Base-by-base conservation (phyloP, 345 rosid species). In the Gossypium australe region DNA sequence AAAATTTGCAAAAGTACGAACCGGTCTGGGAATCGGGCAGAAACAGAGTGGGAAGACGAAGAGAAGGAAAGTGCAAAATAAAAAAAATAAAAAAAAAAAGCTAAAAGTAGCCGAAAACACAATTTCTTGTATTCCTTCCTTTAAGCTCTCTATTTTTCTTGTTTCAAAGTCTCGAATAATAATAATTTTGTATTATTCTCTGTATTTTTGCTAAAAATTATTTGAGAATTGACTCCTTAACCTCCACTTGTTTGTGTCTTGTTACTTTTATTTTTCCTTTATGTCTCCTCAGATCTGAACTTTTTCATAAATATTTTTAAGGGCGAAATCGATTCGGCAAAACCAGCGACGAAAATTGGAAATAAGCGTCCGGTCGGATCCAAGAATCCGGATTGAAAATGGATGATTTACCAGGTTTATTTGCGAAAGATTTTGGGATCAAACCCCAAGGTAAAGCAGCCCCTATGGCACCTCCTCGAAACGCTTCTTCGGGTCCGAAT, bases 401-500 rank as follows among this genome's bases (percentile, higher is more conserved):
- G 97, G 97, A 91, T 62, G 97, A 91, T 74, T 89, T 91, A 59
- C 86, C 90, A 17, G 89, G 88, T 11, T 51, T 89, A 14, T 75
- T 89, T 44, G 81, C 87, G 17, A 83, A 87, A 24, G 97, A 91
- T 81, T 86, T 84, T 70, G 92, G 92, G 55, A 81, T 81, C 81
- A 89, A 86, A 55, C 97, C 92, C 49, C 97, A 89, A 27, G 97
- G 92, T 11, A 90, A 89, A 75, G 82, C 92, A 12, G 92, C 90
- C 17, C 96, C 93, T 34, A 91, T 91, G 97, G 88, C 91, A 0
- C 78, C 92, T 49, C 82, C 88, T 41, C 11, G 44, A 22, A 77
- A 27, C 67, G 67, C 80, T 18, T 74, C 81, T 0, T 78, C 83
- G 25, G 73, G 80, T 16, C 34, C 84, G 0, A 76, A 38, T 76